Evolutionary conservation across 2,329 filamentous ascomycete genomes (phyloP).

Genomic region (Sporothrix euskadiensis): DNA sequence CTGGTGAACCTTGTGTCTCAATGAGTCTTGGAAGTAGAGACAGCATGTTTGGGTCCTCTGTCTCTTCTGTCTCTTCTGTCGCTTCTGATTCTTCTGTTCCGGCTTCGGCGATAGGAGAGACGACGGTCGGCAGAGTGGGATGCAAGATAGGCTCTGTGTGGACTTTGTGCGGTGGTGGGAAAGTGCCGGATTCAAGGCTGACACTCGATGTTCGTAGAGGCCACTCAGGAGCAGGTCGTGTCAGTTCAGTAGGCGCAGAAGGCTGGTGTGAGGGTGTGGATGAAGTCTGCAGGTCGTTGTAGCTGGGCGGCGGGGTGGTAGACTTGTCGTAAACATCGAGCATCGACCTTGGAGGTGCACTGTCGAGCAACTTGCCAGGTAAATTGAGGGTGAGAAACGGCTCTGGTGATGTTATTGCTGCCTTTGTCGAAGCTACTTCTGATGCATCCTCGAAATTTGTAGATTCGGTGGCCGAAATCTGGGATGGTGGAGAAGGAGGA

Average conservation of each 20-base stretch:
- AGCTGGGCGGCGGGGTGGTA: slow-evolving; percentile 25
- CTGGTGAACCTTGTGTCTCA: slow-evolving; percentile 23
- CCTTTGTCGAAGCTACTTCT: not conserved
- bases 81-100: not conserved
- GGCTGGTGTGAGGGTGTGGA: slow-evolving; percentile 7
- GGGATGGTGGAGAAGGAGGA: slow-evolving; percentile 13
- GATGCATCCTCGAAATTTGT: not conserved
- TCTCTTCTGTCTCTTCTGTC: not conserved
- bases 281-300: slow-evolving; percentile 15
- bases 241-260: not conserved
- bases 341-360: not conserved
- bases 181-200: not conserved
- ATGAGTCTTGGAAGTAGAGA: slow-evolving; percentile 16
- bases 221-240: not conserved
- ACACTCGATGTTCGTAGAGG: not conserved
- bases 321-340: not conserved
- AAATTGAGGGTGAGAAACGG: not conserved
- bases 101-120: slow-evolving; percentile 7
- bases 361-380: not conserved
- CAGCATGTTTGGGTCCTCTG: slow-evolving; percentile 19
- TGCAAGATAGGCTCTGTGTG: not conserved
- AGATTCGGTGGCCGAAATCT: not conserved
- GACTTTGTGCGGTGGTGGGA: not conserved
- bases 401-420: not conserved
- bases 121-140: not conserved